Evolutionary conservation across 441 rosid species (phyloP).

Genomic region (Erodium moschatum): DNA sequence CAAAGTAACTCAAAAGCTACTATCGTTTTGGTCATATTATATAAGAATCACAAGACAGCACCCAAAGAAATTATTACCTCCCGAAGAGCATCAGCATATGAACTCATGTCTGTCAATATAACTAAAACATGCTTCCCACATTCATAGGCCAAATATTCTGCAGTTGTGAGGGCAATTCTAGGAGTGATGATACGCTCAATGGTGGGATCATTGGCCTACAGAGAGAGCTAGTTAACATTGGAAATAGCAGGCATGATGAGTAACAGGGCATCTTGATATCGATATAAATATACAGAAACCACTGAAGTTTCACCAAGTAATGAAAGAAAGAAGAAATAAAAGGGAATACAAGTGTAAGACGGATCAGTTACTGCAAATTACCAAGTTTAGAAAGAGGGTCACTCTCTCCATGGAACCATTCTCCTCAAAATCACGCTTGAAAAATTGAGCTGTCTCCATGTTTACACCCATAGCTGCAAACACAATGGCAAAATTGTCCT

Average conservation of each 20-base stretch:
- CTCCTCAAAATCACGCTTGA: constrained; percentile 98
- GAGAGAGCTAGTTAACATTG: constrained; percentile 7
- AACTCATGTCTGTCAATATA: constrained; percentile 92
- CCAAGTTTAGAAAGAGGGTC: constrained; percentile 90
- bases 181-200: constrained; percentile 93
- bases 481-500: constrained; percentile 96
- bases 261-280: not conserved
- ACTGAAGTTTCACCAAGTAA: not conserved
- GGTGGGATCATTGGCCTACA: constrained; percentile 97
- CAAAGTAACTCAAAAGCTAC: not conserved
- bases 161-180: constrained; percentile 88
- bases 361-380: constrained; percentile 21
- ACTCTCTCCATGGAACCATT: constrained; percentile 99
- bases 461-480: constrained; percentile 99
- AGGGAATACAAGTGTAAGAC: constrained; percentile 1
- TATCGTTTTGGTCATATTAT: not conserved
- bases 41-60: not conserved
- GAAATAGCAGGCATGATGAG: not conserved
- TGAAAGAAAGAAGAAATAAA: not conserved
- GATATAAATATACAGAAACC: not conserved
- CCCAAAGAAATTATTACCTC: constrained; percentile 47
- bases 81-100: constrained; percentile 99
- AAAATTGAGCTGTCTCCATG: constrained; percentile 99
- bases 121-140: constrained; percentile 98
- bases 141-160: constrained; percentile 91